A percentile compares a stretch with the other conserved stretches of the same genome.
Conservation (phyloP, 1,284 basidiomycete genomes). For the Uromyces viciae-fabae region DNA sequence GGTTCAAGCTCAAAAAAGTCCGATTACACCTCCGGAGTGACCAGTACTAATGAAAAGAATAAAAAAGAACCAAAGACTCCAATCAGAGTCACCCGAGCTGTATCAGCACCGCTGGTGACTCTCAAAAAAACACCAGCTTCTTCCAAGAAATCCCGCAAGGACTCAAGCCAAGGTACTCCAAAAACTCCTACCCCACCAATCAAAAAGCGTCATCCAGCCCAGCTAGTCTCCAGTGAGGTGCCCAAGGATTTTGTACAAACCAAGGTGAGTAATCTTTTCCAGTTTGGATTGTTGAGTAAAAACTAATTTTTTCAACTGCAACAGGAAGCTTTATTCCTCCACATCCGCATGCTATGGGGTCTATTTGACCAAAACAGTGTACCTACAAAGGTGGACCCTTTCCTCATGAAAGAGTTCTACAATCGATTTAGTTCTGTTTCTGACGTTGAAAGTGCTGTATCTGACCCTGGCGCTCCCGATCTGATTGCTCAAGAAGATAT, state of each 20-base stretch:
- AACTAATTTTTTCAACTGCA: neutral
- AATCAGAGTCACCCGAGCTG: neutral
- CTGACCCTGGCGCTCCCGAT: neutral
- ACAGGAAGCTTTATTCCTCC: constrained; percentile 11
- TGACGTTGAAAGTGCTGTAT: neutral
- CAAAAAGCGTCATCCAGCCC: constrained; percentile 7
- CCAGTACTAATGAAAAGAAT: neutral
- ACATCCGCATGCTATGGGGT: constrained; percentile 2
- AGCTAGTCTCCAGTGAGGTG: neutral
- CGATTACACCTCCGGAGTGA: neutral
- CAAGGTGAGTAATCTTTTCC: neutral
- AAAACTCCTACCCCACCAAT: neutral
- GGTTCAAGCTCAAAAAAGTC: neutral
- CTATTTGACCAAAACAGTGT: neutral
- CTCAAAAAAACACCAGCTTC: neutral
- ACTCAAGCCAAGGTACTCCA: neutral
- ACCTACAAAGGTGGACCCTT: neutral
- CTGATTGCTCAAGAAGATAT: constrained; percentile 4
- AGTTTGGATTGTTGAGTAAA: neutral
- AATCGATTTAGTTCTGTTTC: neutral
- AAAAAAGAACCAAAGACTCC: neutral
- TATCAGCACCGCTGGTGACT: neutral
- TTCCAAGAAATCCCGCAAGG: neutral
- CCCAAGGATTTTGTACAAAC: neutral
- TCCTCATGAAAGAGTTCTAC: neutral